Evolutionary conservation across 2,329 filamentous ascomycete genomes (phyloP), one percentile per base, ranked within the genome.

Genomic region (Arachnomyces sp.): DNA sequence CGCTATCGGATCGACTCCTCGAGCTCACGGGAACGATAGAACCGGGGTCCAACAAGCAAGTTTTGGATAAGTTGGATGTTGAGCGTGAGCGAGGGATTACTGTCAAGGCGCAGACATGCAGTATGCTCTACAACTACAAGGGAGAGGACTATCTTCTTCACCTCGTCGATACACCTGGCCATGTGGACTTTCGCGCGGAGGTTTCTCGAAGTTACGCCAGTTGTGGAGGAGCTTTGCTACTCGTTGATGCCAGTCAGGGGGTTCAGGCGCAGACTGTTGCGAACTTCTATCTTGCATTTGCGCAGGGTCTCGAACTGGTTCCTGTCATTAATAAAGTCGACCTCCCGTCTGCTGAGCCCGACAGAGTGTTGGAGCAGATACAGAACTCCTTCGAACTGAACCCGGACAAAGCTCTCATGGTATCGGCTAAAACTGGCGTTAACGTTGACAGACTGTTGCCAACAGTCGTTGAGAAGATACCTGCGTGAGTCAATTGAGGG

Each of bases 311-410:
- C 38, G 74, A 80, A 15, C 75, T 98, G 46, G 79, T 98, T 3
- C 92, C 92, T 0, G 86, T 98, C 16, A 77, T 98, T 55, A 98
- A 98, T 70, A 98, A 98, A 71, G 83, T 98, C 39, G 92, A 98
- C 60, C 76, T 98, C 55, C 81, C 84, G 1, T 85, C 88, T 8
- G 87, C 92, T 5, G 92, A 98, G 56, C 74, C 89, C n/a, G 77
- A 82, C 18, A 75, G 88, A 18, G 89, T 90, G 4, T 70, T 96
- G 45, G 81, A 84, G 42, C 92, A 98, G 68, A 82, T 98, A 66
- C 73, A 81, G 49, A 79, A 77, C 12, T 84, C 82, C 0, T 96
- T 98, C 57, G 92, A 98, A 66, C 67, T 98, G 28, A 84, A 94
- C 43, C 77, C 84, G 0, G 74, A 80, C 25, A 80, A 78, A 43